Conservation (phyloP, 306 rosid species). For the Lathyrus aphaca region DNA sequence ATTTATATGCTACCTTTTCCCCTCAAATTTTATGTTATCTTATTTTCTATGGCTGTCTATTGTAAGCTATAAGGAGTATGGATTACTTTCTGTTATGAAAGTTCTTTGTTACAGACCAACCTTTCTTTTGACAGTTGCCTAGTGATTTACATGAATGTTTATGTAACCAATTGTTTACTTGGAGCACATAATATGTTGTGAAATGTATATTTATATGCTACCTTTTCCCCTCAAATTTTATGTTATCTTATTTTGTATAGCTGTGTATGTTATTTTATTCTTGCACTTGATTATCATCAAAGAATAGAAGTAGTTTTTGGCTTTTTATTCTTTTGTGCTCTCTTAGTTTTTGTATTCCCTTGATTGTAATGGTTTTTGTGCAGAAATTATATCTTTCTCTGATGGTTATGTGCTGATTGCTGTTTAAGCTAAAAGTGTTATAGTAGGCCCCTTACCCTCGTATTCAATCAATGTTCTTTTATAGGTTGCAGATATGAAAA, state of each 20-base stretch:
- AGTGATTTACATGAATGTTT: conserved; percentile 21
- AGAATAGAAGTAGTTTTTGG: conserved; percentile 23
- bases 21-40: background rate
- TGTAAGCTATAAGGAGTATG: background rate
- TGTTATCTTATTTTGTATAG: conserved; percentile 6
- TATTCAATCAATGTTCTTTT: conserved; percentile 21
- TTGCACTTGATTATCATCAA: conserved; percentile 19
- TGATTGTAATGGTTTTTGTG: conserved; percentile 28
- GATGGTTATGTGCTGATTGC: conserved; percentile 30
- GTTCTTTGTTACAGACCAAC: conserved; percentile 6
- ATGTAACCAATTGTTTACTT: conserved; percentile 19
- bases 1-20: background rate
- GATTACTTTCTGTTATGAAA: conserved; percentile 12
- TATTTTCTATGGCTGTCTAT: conserved; percentile 10
- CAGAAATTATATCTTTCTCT: conserved; percentile 26
- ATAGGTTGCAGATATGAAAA: conserved; percentile 53
- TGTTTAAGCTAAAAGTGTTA: conserved; percentile 34
- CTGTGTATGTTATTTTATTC: conserved; percentile 27
- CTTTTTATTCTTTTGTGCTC: conserved; percentile 22
- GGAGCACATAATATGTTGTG: conserved; percentile 27
- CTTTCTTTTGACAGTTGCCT: background rate
- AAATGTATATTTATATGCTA: background rate
- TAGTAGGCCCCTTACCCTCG: background rate
- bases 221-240: background rate
- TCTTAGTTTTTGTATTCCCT: background rate